Evolutionary conservation across 148 eudicot species (phyloP).

Genomic region (Rhododendron griersonianum): DNA sequence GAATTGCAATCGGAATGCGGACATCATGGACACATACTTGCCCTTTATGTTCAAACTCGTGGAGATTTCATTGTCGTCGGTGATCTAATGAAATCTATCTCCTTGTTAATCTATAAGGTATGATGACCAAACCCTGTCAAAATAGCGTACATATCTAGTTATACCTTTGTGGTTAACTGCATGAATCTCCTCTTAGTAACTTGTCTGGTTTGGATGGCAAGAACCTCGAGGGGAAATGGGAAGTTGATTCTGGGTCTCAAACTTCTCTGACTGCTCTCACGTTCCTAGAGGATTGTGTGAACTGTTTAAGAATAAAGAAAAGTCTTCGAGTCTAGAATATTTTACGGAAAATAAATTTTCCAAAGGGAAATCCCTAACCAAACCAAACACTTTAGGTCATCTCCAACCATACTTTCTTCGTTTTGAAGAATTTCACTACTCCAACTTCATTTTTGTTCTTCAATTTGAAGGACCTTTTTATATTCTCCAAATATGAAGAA

Average conservation of each 20-base stretch:
- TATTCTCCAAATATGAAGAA: not conserved
- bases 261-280: not conserved
- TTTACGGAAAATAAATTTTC: not conserved
- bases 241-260: not conserved
- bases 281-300: not conserved
- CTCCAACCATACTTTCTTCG: not conserved
- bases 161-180: not conserved
- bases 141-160: not conserved
- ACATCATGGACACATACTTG: constrained; percentile 97
- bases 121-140: not conserved
- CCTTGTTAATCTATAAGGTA: constrained; percentile 89
- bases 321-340: not conserved
- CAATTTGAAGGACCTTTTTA: not conserved
- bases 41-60: constrained; percentile 91
- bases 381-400: not conserved
- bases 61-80: constrained; percentile 98
- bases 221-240: not conserved
- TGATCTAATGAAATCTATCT: constrained; percentile 94
- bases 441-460: too few species aligned
- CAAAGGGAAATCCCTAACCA: not conserved
- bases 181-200: not conserved
- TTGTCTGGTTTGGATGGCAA: not conserved
- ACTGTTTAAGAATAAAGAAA: not conserved
- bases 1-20: constrained; percentile 97
- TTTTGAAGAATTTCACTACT: not conserved